Evolutionary conservation across 176 grass and related monocot species (phyloP).

Genomic region (Thalia dealbata): DNA sequence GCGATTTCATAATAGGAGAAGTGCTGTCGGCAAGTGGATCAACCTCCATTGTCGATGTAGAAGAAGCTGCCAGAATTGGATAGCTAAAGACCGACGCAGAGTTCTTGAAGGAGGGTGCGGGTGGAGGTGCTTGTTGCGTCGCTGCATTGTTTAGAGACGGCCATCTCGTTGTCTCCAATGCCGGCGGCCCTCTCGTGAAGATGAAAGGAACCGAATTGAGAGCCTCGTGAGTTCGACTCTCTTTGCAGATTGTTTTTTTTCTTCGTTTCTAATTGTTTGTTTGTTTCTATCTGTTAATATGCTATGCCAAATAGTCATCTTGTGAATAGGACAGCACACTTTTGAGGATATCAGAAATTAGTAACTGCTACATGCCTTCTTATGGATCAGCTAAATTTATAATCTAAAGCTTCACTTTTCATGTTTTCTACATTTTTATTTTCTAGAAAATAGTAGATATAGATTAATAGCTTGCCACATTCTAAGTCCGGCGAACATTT

Average conservation of each 20-base stretch:
- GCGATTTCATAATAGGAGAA: constrained; percentile 47
- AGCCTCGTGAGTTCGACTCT: constrained; percentile 40
- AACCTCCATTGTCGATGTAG: constrained; percentile 20
- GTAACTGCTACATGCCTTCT: no score
- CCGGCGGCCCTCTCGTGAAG: constrained; percentile 45
- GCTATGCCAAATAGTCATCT: no score
- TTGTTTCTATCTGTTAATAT: neutral
- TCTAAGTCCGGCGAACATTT: no score
- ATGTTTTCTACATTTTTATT: no score
- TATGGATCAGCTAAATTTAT: no score
- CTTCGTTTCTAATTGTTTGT: neutral
- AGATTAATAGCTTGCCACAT: no score
- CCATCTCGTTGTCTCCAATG: constrained; percentile 66
- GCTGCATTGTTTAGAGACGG: constrained; percentile 61
- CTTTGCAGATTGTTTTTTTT: neutral
- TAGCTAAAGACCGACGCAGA: constrained; percentile 68
- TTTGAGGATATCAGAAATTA: no score
- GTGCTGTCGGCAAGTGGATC: constrained; percentile 20
- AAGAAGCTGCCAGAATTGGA: constrained; percentile 36
- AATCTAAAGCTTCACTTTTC: no score
- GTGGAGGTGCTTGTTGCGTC: constrained; percentile 75
- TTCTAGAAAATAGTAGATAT: no score
- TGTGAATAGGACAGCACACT: no score
- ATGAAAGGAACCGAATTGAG: constrained; percentile 81
- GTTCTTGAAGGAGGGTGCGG: constrained; percentile 57